Percentiles rank a stretch among this genome's conserved stretches.
Evolutionary conservation across 176 grass and related monocot genomes (phyloP).

Genomic region (Panicum miliaceum): DNA sequence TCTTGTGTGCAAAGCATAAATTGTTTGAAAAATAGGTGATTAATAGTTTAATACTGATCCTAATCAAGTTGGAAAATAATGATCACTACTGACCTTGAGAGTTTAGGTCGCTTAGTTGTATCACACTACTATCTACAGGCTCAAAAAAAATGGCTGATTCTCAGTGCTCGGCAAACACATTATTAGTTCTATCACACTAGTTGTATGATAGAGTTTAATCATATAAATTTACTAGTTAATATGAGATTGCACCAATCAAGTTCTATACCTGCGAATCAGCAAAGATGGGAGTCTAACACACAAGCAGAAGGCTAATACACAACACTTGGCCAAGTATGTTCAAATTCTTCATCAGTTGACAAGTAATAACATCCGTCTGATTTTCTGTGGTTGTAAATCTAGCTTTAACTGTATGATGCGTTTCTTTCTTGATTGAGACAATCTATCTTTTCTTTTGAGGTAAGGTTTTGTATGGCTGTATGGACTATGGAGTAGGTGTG

Average conservation of each 20-base stretch:
- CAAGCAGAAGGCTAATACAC: background rate
- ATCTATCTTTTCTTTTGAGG: background rate
- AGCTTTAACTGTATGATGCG: background rate
- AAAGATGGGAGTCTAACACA: background rate
- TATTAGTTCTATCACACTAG: too few relatives aligned
- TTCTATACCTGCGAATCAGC: background rate
- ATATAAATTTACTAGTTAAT: background rate
- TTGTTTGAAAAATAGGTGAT: background rate
- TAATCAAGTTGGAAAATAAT: background rate
- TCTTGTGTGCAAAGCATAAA: background rate
- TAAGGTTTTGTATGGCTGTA: background rate
- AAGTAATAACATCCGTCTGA: slow-evolving; percentile 14
- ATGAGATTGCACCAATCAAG: background rate
- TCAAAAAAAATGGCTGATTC: background rate
- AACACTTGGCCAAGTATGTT: background rate
- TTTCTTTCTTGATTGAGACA: background rate
- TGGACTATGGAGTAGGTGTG: background rate
- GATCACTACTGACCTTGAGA: background rate
- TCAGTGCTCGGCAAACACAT: background rate
- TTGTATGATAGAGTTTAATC: too few relatives aligned
- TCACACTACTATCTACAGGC: background rate
- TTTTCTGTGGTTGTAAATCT: background rate
- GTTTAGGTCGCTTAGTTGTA: background rate
- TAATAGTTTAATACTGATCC: background rate
- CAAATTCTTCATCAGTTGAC: background rate